A percentile compares a stretch with the other conserved stretches of the same genome.
These are phyloP conservation scores for Dryas alaskensis DNA, from an alignment of 306 rosid genomes.

Conservation along the genomic window DNA sequence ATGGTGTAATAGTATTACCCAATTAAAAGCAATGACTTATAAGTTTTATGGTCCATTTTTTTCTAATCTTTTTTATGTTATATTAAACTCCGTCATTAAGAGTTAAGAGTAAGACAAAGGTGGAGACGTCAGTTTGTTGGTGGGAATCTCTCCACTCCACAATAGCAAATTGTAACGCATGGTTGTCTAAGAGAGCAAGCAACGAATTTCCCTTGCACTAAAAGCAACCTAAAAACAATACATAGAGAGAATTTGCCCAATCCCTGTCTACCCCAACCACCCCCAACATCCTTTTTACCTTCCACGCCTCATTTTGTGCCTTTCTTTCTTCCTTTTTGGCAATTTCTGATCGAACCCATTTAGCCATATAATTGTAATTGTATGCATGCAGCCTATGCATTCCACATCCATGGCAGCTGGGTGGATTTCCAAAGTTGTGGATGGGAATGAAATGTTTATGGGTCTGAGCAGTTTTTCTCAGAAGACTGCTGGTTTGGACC, in stretches of 20 bases:
- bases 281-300: constrained; percentile 32
- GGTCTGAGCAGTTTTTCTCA: constrained; percentile 41
- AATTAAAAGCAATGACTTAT: background rate
- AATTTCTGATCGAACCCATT: constrained; percentile 12
- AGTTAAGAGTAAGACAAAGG: background rate
- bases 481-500: constrained; percentile 45
- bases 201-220: constrained; percentile 36
- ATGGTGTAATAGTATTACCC: too few species aligned
- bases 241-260: background rate
- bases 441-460: constrained; percentile 37
- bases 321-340: constrained; percentile 14
- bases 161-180: constrained; percentile 10
- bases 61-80: background rate
- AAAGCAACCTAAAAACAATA: constrained; percentile 29
- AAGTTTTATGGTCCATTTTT: background rate
- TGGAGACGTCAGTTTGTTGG: constrained; percentile 4
- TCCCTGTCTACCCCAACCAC: constrained; percentile 15
- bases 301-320: constrained; percentile 34
- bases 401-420: constrained; percentile 25
- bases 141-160: constrained; percentile 9
- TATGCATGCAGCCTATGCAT: background rate
- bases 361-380: background rate
- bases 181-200: constrained; percentile 41
- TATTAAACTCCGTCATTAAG: background rate
- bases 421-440: constrained; percentile 16